A percentile compares a stretch with the other conserved stretches of the same genome.
Conservation (phyloP, 2,329 filamentous ascomycete genomes). For the Ceratocystis colombiana region DNA sequence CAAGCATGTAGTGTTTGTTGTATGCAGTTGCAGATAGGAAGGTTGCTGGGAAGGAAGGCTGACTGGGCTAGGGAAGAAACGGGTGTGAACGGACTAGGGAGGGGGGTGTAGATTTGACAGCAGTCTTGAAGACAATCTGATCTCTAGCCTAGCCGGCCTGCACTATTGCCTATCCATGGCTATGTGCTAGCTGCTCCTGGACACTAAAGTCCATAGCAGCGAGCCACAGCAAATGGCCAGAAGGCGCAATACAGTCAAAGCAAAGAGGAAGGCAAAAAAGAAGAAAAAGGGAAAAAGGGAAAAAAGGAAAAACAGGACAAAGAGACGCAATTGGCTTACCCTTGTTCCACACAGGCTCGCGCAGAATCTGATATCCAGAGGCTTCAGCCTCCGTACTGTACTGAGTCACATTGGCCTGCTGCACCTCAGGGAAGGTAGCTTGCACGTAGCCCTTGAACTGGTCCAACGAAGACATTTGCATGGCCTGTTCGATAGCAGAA, state of each 20-base stretch:
- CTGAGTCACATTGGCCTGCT: constrained; percentile 45
- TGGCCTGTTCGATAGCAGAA: constrained; percentile 46
- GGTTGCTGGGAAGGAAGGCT: constrained; percentile 19
- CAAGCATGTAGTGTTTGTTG: neutral
- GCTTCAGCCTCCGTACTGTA: constrained; percentile 45
- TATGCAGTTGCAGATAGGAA: constrained; percentile 3
- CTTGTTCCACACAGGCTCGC: constrained; percentile 56
- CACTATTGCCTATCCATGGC: too few relatives aligned
- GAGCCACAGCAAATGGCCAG: neutral
- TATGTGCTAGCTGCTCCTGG: too few relatives aligned
- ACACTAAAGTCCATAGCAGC: neutral
- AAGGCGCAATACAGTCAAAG: constrained; percentile 13
- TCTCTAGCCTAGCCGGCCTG: too few relatives aligned
- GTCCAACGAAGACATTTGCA: constrained; percentile 52
- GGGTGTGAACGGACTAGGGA: constrained; percentile 18
- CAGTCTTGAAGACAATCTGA: too few relatives aligned
- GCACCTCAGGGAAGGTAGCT: constrained; percentile 46
- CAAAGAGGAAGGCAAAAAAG: constrained; percentile 13
- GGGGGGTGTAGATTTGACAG: constrained; percentile 15
- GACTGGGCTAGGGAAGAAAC: constrained; percentile 25
- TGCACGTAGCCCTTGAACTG: constrained; percentile 51
- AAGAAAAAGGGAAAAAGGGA: constrained; percentile 18
- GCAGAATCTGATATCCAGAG: constrained; percentile 50
- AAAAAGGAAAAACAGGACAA: constrained; percentile 2
- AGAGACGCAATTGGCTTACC: constrained; percentile 37